These are phyloP conservation scores for Aspergillus sp. DNA, from an alignment of 2,329 filamentous ascomycete genomes.

Conservation along the genomic window DNA sequence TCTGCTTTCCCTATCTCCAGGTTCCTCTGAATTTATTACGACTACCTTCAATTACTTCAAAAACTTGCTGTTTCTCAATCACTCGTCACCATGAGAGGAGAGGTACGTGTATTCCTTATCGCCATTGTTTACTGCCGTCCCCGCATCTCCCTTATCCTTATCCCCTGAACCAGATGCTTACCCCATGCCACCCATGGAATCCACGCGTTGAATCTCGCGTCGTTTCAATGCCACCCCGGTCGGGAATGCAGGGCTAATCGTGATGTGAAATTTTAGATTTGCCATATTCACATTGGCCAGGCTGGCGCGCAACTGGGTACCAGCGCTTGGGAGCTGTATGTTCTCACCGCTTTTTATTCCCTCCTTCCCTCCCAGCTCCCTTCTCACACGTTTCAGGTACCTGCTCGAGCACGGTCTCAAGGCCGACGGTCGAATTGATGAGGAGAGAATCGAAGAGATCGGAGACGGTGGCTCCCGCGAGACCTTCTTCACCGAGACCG, in stretches of 20 bases:
- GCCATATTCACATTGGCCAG: slow-evolving; percentile 62
- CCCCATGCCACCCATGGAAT: neutral
- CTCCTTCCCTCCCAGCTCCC: slow-evolving; percentile 2
- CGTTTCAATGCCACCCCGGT: neutral
- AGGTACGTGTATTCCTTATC: slow-evolving; percentile 20
- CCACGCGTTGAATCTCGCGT: neutral
- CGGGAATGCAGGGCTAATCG: neutral
- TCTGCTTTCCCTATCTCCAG: too few species aligned
- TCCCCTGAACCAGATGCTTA: slow-evolving; percentile 9
- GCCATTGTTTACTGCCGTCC: slow-evolving; percentile 14
- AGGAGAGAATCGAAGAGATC: slow-evolving; percentile 47
- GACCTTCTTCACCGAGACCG: slow-evolving; percentile 61
- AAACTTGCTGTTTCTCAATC: slow-evolving; percentile 4
- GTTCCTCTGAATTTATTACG: neutral
- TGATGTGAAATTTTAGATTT: slow-evolving; percentile 42
- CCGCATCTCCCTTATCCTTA: slow-evolving; percentile 7
- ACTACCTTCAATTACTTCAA: neutral
- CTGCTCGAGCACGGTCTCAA: slow-evolving; percentile 60
- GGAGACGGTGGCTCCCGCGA: slow-evolving; percentile 54
- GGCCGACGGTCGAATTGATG: slow-evolving; percentile 53
- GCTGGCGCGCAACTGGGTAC: slow-evolving; percentile 62
- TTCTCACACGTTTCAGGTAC: slow-evolving; percentile 41
- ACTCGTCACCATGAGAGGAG: slow-evolving; percentile 28
- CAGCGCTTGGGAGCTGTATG: slow-evolving; percentile 63
- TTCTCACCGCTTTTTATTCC: slow-evolving; percentile 24